phyloP scores from a whole-genome alignment of 257 asterid genomes.

The Scutellaria barbata region DNA sequence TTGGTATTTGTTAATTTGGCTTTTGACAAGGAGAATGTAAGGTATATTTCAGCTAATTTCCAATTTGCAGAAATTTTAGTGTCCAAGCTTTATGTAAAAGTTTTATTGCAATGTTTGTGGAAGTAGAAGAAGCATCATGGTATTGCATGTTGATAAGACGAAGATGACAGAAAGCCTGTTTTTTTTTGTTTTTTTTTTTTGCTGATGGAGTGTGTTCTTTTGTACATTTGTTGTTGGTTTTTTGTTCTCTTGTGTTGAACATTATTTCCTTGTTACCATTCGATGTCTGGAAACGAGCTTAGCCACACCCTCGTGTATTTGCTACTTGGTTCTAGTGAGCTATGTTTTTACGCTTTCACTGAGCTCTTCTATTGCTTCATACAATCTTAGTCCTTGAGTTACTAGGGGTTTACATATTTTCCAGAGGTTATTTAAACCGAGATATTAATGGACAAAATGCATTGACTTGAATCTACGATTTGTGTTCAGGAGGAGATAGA shows the following conservation, averaged over 20 bases:
- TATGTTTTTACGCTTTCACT: no score
- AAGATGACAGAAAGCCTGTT: neutral
- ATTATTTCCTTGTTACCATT: no score
- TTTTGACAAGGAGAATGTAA: no score
- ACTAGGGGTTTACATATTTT: neutral
- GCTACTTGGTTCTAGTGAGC: no score
- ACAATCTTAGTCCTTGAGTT: neutral
- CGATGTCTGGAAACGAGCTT: no score
- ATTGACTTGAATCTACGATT: neutral
- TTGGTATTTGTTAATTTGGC: no score
- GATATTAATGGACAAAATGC: neutral
- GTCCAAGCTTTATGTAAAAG: no score
- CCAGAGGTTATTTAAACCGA: neutral
- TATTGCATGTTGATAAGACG: neutral
- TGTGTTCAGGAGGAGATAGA: slow-evolving; percentile 76
- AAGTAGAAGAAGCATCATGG: neutral
- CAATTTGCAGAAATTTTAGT: no score
- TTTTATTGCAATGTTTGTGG: no score
- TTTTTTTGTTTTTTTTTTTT: no score
- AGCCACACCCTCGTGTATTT: no score
- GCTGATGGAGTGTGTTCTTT: neutral
- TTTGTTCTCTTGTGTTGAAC: neutral
- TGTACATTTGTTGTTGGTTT: neutral
- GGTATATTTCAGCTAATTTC: no score
- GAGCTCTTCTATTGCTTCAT: neutral